phyloP scores from a whole-genome alignment of 2,329 filamentous ascomycete genomes.

The Sclerotinia nivalis region DNA sequence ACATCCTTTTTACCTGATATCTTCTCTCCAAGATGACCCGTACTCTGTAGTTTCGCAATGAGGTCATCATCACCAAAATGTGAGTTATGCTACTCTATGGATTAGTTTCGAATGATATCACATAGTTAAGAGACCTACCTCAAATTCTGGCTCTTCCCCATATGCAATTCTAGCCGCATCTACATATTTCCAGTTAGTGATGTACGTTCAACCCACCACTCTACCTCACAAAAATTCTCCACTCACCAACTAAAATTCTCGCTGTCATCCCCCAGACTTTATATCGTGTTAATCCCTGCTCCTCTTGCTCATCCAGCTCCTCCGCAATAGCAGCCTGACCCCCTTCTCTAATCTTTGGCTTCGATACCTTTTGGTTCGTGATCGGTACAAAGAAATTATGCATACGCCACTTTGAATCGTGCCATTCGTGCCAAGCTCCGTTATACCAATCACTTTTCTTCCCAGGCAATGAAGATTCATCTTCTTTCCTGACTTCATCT shows the following conservation, averaged over 20 bases:
- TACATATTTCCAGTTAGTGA: conserved; percentile 1
- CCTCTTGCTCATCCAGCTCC: conserved; percentile 50
- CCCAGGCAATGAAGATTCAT: conserved; percentile 31
- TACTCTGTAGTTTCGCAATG: conserved; percentile 56
- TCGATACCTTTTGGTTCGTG: conserved; percentile 66
- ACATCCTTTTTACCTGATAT: conserved; percentile 52
- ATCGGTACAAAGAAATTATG: conserved; percentile 93
- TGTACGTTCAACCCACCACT: neutral
- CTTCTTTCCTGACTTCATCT: conserved; percentile 53
- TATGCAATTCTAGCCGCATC: conserved; percentile 87
- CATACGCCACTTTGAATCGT: conserved; percentile 76
- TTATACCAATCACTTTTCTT: conserved; percentile 69
- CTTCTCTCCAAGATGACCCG: conserved; percentile 56
- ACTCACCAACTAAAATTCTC: conserved; percentile 66
- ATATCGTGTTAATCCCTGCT: conserved; percentile 58
- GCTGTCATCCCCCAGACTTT: conserved; percentile 96
- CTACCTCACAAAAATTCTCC: neutral
- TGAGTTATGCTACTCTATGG: conserved; percentile 35
- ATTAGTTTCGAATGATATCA: conserved; percentile 17
- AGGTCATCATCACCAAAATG: conserved; percentile 59
- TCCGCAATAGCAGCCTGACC: conserved; percentile 49
- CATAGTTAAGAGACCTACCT: conserved; percentile 51
- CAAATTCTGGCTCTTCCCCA: conserved; percentile 78
- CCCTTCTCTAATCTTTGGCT: conserved; percentile 48
- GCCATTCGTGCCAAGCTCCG: conserved; percentile 78